Percentiles rank a stretch among this genome's conserved stretches.
Conservation (phyloP, 352 stramenopile species). For the Phytophthora sojae region DNA sequence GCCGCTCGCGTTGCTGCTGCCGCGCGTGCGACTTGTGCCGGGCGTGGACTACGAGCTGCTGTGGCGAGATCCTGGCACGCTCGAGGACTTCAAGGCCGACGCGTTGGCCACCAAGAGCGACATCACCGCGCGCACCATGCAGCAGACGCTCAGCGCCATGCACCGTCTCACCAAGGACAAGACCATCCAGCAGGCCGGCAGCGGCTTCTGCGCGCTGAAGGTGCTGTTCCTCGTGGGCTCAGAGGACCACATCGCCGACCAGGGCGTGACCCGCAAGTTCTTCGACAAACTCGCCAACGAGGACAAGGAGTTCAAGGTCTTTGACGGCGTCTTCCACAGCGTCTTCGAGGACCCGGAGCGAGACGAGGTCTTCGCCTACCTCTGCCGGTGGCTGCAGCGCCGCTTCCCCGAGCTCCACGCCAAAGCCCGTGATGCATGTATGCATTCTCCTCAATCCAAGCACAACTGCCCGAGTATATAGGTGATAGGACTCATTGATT, state of each 20-base stretch:
- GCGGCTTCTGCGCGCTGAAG: slow-evolving; percentile 23
- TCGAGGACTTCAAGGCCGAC: slow-evolving; percentile 64
- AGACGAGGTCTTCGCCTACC: slow-evolving; percentile 30
- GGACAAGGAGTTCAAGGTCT: slow-evolving; percentile 63
- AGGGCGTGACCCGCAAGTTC: slow-evolving; percentile 37
- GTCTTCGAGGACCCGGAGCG: slow-evolving; percentile 61
- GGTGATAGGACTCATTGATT: too few species aligned
- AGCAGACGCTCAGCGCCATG: slow-evolving; percentile 44
- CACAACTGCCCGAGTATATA: background rate
- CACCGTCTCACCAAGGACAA: slow-evolving; percentile 29
- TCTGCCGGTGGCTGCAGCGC: slow-evolving; percentile 22
- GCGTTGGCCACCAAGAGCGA: slow-evolving; percentile 53
- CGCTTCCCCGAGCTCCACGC: slow-evolving; percentile 21
- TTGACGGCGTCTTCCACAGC: slow-evolving; percentile 56
- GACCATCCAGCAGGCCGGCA: slow-evolving; percentile 15
- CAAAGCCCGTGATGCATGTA: slow-evolving; percentile 1
- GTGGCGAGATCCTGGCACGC: slow-evolving; percentile 45
- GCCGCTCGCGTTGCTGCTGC: slow-evolving; percentile 50
- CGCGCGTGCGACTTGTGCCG: slow-evolving; percentile 44
- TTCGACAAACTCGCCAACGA: slow-evolving; percentile 42
- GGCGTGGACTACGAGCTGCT: slow-evolving; percentile 52
- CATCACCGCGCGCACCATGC: slow-evolving; percentile 44
- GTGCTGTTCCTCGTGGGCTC: slow-evolving; percentile 50
- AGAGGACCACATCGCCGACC: slow-evolving; percentile 51
- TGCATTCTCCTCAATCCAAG: background rate